These are phyloP conservation scores for Arthrobotrys iridis DNA, from an alignment of 2,329 filamentous ascomycete genomes.

Conservation along the genomic window DNA sequence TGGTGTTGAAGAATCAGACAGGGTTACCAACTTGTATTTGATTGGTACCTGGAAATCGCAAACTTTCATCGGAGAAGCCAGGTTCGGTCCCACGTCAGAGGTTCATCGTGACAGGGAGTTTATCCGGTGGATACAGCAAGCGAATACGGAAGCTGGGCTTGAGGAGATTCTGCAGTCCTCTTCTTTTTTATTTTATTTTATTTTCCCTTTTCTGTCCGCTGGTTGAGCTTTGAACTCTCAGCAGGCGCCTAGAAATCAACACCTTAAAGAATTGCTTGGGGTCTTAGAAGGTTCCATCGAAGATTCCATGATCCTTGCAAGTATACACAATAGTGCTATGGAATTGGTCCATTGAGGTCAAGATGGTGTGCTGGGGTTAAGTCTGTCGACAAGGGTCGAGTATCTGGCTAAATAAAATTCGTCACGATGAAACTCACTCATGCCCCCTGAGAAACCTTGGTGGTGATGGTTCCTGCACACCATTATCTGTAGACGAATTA, in stretches of 20 bases:
- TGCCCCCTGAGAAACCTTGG: conserved; percentile 46
- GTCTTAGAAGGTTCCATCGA: conserved; percentile 40
- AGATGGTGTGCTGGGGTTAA: conserved; percentile 34
- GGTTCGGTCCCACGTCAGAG: conserved; percentile 35
- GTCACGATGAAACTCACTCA: conserved; percentile 50
- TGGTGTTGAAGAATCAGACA: conserved; percentile 44
- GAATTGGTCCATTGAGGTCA: conserved; percentile 21
- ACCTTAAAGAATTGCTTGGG: background rate
- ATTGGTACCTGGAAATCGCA: conserved; percentile 30
- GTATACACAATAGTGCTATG: background rate
- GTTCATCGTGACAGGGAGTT: conserved; percentile 45
- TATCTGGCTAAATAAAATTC: conserved; percentile 51
- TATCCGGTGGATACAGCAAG: conserved; percentile 39
- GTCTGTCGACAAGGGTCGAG: conserved; percentile 27
- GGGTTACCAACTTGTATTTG: conserved; percentile 3
- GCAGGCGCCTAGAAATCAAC: conserved; percentile 5
- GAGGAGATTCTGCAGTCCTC: background rate
- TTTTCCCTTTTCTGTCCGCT: background rate
- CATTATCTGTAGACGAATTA: conserved; percentile 24
- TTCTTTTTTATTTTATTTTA: too few species aligned
- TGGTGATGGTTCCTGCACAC: conserved; percentile 34
- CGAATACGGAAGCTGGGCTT: conserved; percentile 35
- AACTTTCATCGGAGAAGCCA: conserved; percentile 27
- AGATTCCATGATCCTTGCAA: conserved; percentile 47
- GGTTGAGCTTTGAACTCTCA: background rate